Evolutionary conservation across 2,329 filamentous ascomycete genomes (phyloP).

Genomic region (Nothopassalora personata): DNA sequence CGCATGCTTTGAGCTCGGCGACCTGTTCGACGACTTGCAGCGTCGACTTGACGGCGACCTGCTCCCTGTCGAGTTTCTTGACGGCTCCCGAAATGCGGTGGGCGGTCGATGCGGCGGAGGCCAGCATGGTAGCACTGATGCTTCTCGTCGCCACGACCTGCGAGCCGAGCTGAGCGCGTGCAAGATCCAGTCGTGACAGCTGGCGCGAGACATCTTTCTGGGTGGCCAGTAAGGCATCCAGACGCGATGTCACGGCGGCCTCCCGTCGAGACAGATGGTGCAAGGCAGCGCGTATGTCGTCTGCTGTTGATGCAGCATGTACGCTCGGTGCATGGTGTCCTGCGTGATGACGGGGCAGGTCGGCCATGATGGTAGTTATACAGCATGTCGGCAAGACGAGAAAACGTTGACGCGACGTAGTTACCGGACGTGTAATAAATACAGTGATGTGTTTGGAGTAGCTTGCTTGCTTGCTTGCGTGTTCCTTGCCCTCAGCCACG

Average conservation of each 20-base stretch:
- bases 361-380: not conserved
- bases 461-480: not conserved
- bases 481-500: conserved; percentile 1
- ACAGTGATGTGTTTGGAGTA: too few species aligned
- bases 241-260: conserved; percentile 63
- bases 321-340: conserved; percentile 37
- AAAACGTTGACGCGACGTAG: too few species aligned
- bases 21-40: conserved; percentile 92
- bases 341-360: conserved; percentile 1
- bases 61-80: conserved; percentile 81
- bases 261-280: conserved; percentile 71
- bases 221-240: conserved; percentile 71
- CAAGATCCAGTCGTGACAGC: conserved; percentile 77
- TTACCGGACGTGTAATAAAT: too few species aligned
- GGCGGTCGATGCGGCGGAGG: conserved; percentile 77
- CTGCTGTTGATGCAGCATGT: conserved; percentile 66
- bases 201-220: conserved; percentile 85
- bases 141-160: conserved; percentile 78
- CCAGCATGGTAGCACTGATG: conserved; percentile 87
- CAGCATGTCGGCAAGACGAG: not conserved
- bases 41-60: conserved; percentile 84
- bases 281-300: conserved; percentile 75
- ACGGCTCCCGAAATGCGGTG: conserved; percentile 81
- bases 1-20: conserved; percentile 91
- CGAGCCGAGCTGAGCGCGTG: conserved; percentile 80